Evolutionary conservation across 164 flowering plant species (phyloP).

Genomic region (Vitis amurensis): DNA sequence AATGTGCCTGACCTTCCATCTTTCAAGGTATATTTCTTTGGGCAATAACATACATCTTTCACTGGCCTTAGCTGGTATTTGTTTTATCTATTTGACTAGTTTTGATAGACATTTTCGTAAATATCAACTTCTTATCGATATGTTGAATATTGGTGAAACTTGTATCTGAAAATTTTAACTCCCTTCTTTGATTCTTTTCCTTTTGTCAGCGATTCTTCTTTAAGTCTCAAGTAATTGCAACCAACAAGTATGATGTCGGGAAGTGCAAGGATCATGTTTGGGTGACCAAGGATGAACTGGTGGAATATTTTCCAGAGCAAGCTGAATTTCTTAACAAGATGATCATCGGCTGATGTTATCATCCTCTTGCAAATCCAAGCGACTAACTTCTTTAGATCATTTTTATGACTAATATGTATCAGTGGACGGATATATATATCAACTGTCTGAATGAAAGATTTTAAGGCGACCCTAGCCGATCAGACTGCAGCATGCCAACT

Average conservation of each 20-base stretch:
- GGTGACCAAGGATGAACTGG: slow-evolving; percentile 91
- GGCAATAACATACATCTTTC: too few species aligned
- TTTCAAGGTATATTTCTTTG: slow-evolving; percentile 57
- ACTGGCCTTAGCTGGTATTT: too few species aligned
- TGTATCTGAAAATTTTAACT: background rate
- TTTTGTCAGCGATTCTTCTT: slow-evolving; percentile 80
- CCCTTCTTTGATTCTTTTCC: background rate
- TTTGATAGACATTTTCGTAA: too few species aligned
- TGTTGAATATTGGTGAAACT: background rate
- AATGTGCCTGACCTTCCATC: slow-evolving; percentile 29
- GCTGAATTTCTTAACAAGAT: slow-evolving; percentile 73
- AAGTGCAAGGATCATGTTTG: slow-evolving; percentile 85
- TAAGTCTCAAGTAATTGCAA: slow-evolving; percentile 88
- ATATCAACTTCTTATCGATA: too few species aligned
- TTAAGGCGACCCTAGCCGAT: too few species aligned
- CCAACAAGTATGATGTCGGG: slow-evolving; percentile 52
- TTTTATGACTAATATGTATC: too few species aligned
- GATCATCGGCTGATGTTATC: slow-evolving; percentile 67
- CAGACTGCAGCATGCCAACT: too few species aligned
- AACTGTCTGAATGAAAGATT: too few species aligned
- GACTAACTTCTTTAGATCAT: too few species aligned
- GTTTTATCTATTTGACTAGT: too few species aligned
- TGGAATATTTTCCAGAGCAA: slow-evolving; percentile 85
- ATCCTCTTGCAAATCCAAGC: background rate
- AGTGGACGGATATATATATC: too few species aligned